Evolutionary conservation across 73 alveolate species (phyloP).

Genomic region (Paramecium tetraurelia): DNA sequence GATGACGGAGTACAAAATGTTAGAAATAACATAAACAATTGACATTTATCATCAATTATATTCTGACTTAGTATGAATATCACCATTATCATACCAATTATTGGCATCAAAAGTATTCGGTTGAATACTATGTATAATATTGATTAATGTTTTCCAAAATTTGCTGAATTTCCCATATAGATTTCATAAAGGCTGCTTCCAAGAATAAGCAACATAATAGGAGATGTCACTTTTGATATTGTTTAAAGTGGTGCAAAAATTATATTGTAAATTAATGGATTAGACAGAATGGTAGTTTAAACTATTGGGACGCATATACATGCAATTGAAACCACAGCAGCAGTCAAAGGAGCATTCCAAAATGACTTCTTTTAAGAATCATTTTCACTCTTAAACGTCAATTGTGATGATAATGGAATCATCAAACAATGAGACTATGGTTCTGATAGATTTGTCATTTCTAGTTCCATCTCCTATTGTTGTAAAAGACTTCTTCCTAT

Average conservation of each 20-base stretch:
- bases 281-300: background rate
- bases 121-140: background rate
- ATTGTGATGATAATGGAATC: background rate
- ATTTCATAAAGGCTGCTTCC: background rate
- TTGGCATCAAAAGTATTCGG: background rate
- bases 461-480: background rate
- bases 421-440: background rate
- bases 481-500: background rate
- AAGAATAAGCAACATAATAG: background rate
- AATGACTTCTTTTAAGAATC: background rate
- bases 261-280: background rate
- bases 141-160: background rate
- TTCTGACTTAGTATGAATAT: background rate
- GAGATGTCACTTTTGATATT: background rate
- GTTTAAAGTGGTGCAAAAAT: background rate
- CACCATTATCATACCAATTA: background rate
- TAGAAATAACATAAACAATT: background rate
- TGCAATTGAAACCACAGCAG: background rate
- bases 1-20: constrained; percentile 44
- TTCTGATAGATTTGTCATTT: background rate
- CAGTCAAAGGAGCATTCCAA: background rate
- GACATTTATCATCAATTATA: background rate
- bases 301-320: background rate
- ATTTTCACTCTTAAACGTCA: background rate
- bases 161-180: background rate